phyloP scores from a whole-genome alignment of 768 basidiomycete species.

The Phanerochaete carnosa region DNA sequence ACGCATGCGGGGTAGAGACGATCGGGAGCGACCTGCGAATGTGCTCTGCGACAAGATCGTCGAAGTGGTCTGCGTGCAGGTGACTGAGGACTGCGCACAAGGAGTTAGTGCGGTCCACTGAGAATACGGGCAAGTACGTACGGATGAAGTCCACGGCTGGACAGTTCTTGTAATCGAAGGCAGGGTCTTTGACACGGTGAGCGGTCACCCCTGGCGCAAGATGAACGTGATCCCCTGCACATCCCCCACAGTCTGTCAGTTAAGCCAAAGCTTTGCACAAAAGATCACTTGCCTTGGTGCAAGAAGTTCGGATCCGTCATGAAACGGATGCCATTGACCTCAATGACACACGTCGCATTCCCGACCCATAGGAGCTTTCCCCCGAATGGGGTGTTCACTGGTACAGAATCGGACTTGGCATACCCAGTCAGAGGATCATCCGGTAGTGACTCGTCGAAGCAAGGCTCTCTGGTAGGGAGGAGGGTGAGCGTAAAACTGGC shows the following conservation, averaged over 20 bases:
- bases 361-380: slow-evolving; percentile 14
- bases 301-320: slow-evolving; percentile 28
- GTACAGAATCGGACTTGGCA: background rate
- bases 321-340: slow-evolving; percentile 18
- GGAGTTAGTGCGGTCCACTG: too few relatives aligned
- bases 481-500: too few relatives aligned
- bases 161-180: slow-evolving; percentile 25
- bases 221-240: slow-evolving; percentile 27
- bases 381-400: slow-evolving; percentile 1
- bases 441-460: slow-evolving; percentile 3
- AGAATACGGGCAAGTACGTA: background rate
- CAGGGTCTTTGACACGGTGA: slow-evolving; percentile 27
- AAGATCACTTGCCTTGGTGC: background rate
- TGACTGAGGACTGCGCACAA: slow-evolving; percentile 27
- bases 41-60: slow-evolving; percentile 28
- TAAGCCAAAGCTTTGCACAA: background rate
- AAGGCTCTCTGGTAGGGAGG: too few relatives aligned
- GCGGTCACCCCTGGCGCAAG: slow-evolving; percentile 28
- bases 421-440: background rate
- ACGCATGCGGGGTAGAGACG: slow-evolving; percentile 28
- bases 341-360: slow-evolving; percentile 22
- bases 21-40: slow-evolving; percentile 31
- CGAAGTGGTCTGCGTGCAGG: slow-evolving; percentile 30
- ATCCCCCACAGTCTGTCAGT: slow-evolving; percentile 15
- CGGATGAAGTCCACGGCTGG: slow-evolving; percentile 29